These are phyloP conservation scores for Cadophora sp. DNA, from an alignment of 2,329 filamentous ascomycete species.

Conservation along the genomic window DNA sequence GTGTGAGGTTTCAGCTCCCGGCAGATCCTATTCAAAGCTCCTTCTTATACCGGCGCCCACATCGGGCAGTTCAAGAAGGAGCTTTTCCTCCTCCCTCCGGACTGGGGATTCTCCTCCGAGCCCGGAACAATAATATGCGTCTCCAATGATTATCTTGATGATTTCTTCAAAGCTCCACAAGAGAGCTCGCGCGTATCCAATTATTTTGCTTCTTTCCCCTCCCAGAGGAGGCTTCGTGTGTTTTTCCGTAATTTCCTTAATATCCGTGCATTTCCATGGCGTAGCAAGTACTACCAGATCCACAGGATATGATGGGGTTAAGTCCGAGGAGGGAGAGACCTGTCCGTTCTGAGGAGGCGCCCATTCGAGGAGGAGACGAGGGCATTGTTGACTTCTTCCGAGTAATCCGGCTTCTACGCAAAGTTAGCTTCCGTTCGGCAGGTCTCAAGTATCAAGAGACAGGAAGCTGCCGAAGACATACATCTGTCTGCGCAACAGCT, in stretches of 20 bases:
- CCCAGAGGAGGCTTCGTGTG: not conserved
- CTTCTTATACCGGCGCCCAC: conserved; percentile 4
- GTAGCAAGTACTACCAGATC: too few species aligned
- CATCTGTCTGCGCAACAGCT: not conserved
- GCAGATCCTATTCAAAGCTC: conserved; percentile 14
- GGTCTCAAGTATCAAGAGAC: not conserved
- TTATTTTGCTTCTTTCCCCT: not conserved
- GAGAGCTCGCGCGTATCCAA: conserved; percentile 3
- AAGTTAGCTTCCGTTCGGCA: not conserved
- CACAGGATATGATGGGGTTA: too few species aligned
- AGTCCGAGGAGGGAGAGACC: too few species aligned
- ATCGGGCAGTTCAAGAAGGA: conserved; percentile 34
- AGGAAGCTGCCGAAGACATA: not conserved
- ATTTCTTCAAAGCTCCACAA: not conserved
- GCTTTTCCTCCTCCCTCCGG: conserved; percentile 22
- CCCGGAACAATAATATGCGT: conserved; percentile 20
- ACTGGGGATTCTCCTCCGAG: conserved; percentile 12
- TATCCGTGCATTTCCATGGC: too few species aligned
- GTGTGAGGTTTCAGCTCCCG: too few species aligned
- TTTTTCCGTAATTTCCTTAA: too few species aligned
- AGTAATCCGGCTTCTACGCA: too few species aligned
- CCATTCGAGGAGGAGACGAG: too few species aligned
- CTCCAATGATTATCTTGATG: conserved; percentile 6
- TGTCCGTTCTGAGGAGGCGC: too few species aligned
- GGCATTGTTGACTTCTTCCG: too few species aligned